Evolutionary conservation across 2,329 filamentous ascomycete genomes (phyloP), one percentile per base, ranked within the genome.

Genomic region (Fusarium sp.): DNA sequence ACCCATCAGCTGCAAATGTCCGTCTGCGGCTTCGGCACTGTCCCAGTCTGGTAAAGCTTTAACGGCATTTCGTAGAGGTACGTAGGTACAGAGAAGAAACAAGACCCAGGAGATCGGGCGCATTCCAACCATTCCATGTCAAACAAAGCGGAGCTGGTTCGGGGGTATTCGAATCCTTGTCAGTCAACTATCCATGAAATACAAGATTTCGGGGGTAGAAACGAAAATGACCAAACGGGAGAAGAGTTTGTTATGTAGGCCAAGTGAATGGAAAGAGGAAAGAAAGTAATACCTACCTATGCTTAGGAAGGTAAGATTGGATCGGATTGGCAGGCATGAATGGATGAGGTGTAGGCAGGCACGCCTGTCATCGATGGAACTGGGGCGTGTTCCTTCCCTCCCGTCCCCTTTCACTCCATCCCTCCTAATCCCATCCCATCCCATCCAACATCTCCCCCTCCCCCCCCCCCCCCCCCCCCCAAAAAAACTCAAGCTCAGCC

Each of bases 91-190:
- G 61, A 74, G 54, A 28, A 60, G 58, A 72, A 74, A 68, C 67
- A 68, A 44, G 67, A 71, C 42, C 71, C 71, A 74, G 67, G 64
- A 74, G 56, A 73, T 71, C 67, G 71, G 71, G 60, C 71, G 47
- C 71, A 62, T 66, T 69, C 64, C 46, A 69, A 42, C 64, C 46
- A 69, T 46, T 69, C 40, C 59, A 69, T 72, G 63, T 43, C 67
- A 58, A 72, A 72, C 58, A 71, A 69, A 71, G 58, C 71, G 71
- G 71, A 73, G 71, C 53, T 67, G 35, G 35, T 56, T 74, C 62
- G 71, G 71, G 57, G 60, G 69, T 64, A 59, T 70, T 60, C 37
- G 25, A 60, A 73, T 67, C 65, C 60, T 50, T 60, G 70, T 57
- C 60, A 38, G 25, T 43, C 35, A n/a, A 40, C 37, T 37, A 38